phyloP scores from a whole-genome alignment of 495 filamentous ascomycete genomes.

The Lophiotrema nucula region DNA sequence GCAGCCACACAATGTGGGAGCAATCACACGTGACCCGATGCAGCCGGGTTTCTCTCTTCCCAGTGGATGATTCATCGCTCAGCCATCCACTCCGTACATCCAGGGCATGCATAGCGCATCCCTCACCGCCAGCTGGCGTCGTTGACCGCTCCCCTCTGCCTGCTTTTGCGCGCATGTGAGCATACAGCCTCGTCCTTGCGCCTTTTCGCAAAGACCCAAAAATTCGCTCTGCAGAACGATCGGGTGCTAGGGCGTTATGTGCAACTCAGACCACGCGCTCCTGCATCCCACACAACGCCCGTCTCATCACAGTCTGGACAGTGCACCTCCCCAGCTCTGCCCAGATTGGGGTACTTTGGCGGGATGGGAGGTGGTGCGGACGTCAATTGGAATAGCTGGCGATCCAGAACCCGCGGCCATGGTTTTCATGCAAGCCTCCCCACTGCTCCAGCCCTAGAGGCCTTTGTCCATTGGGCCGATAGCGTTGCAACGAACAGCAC shows the following conservation, averaged over 20 bases:
- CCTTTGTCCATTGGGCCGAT: slow-evolving; percentile 19
- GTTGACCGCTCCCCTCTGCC: slow-evolving; percentile 5
- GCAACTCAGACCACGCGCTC: background rate
- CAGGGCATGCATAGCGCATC: background rate
- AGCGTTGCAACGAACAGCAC: background rate
- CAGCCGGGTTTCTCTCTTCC: too few species aligned
- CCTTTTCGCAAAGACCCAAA: too few species aligned
- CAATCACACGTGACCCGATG: background rate
- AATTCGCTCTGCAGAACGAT: too few species aligned
- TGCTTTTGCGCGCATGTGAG: background rate
- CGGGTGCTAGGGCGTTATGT: too few species aligned
- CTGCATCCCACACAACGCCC: background rate
- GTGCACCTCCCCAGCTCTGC: slow-evolving; percentile 7
- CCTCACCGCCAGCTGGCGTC: slow-evolving; percentile 3
- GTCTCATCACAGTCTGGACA: background rate
- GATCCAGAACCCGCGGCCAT: slow-evolving; percentile 2
- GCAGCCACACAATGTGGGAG: background rate
- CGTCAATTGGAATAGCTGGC: background rate
- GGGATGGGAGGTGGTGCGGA: background rate
- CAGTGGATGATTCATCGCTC: too few species aligned
- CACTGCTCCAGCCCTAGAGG: background rate
- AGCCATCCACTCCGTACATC: background rate
- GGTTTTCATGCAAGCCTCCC: slow-evolving; percentile 12
- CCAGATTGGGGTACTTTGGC: background rate
- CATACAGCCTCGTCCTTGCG: background rate